Conservation (phyloP, 805 yeast species). For the Yarrowia alimentaria region DNA sequence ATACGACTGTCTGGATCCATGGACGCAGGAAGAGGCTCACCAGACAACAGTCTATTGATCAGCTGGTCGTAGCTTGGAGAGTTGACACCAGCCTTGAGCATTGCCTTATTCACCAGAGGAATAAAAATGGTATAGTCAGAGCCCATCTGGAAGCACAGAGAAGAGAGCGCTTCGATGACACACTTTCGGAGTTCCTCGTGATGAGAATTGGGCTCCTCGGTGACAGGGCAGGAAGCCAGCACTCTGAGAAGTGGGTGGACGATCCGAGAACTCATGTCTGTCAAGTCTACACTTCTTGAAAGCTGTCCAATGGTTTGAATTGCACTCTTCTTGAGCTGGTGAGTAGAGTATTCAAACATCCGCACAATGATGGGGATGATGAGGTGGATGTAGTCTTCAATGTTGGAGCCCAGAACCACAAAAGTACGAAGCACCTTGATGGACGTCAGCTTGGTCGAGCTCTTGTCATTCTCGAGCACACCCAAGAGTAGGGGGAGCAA, state of each 20-base stretch:
- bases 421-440: conserved; percentile 76
- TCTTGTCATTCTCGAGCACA: conserved; percentile 63
- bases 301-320: conserved; percentile 80
- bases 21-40: conserved; percentile 82
- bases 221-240: conserved; percentile 41
- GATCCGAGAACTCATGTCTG: conserved; percentile 87
- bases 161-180: conserved; percentile 70
- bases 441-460: conserved; percentile 48
- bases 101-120: conserved; percentile 66
- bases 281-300: conserved; percentile 66
- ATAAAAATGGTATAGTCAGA: conserved; percentile 80
- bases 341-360: conserved; percentile 69
- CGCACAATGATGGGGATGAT: conserved; percentile 82
- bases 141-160: conserved; percentile 77
- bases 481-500: conserved; percentile 73
- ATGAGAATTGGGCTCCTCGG: conserved; percentile 30
- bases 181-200: conserved; percentile 62
- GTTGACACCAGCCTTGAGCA: conserved; percentile 62
- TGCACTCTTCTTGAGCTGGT: conserved; percentile 63
- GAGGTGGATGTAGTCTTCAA: conserved; percentile 85
- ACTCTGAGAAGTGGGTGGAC: conserved; percentile 82
- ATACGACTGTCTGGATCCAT: conserved; percentile 53
- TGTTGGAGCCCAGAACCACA: conserved; percentile 79
- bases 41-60: conserved; percentile 70
- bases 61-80: conserved; percentile 76